phyloP scores from a whole-genome alignment of 129 eudicot genomes.

The Chrysanthemum lavandulifolium region DNA sequence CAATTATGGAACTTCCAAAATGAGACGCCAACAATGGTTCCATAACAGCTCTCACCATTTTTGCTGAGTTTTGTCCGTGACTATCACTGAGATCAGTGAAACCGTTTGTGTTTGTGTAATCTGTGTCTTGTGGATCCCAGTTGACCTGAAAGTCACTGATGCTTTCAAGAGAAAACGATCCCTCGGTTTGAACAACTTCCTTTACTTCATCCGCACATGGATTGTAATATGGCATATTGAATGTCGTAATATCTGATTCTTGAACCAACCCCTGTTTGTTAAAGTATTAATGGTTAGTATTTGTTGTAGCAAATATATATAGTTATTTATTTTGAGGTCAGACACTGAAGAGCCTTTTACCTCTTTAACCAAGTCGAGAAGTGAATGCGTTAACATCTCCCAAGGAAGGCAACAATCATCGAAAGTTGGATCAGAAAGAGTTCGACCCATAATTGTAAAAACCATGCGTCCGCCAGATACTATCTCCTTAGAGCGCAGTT shows the following conservation, averaged over 20 bases:
- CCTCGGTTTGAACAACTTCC: constrained; percentile 21
- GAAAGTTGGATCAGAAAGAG: constrained; percentile 17
- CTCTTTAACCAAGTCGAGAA: constrained; percentile 23
- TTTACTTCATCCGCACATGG: constrained; percentile 35
- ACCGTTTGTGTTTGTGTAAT: constrained; percentile 8
- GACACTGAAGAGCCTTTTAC: neutral
- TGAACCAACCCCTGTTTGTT: constrained; percentile 33
- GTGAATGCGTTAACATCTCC: constrained; percentile 32
- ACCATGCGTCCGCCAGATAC: constrained; percentile 30
- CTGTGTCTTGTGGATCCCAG: constrained; percentile 29
- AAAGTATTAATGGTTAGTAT: neutral
- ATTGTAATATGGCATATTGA: constrained; percentile 35
- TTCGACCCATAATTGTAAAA: constrained; percentile 23
- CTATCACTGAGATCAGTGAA: neutral
- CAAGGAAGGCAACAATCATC: constrained; percentile 3
- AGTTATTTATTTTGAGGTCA: neutral
- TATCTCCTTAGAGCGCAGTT: constrained; percentile 28
- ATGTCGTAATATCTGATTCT: constrained; percentile 31
- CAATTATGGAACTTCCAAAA: constrained; percentile 34
- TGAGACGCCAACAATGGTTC: constrained; percentile 37
- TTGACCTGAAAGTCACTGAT: constrained; percentile 8
- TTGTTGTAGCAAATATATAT: constrained; percentile 2
- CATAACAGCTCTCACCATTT: constrained; percentile 23
- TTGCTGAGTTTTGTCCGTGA: constrained; percentile 15
- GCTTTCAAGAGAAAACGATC: constrained; percentile 28